Percentiles rank a stretch among this genome's conserved stretches.
Evolutionary conservation across 805 yeast genomes (phyloP).

Genomic region (Candida berthetii): DNA sequence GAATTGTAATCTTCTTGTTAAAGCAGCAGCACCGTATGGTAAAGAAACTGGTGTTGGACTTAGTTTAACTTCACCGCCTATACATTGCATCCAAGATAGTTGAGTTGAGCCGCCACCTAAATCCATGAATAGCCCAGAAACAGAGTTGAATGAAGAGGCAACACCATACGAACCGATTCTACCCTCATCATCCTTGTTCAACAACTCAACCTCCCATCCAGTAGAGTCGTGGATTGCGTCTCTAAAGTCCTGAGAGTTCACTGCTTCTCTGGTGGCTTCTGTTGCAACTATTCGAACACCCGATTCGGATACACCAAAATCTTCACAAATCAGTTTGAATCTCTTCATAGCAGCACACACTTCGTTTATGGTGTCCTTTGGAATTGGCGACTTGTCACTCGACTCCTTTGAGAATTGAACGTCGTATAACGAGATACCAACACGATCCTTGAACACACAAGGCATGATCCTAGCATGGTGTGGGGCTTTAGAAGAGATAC

Average conservation of each 20-base stretch:
- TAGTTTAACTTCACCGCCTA: slow-evolving; percentile 46
- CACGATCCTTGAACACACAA: slow-evolving; percentile 67
- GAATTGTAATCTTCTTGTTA: slow-evolving; percentile 45
- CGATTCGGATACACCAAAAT: slow-evolving; percentile 60
- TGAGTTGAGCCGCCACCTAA: slow-evolving; percentile 70
- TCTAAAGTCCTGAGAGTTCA: slow-evolving; percentile 54
- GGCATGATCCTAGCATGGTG: slow-evolving; percentile 75
- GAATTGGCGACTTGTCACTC: slow-evolving; percentile 43
- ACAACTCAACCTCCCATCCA: slow-evolving; percentile 58
- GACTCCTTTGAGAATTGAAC: slow-evolving; percentile 40
- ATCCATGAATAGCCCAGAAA: slow-evolving; percentile 66
- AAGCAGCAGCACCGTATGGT: slow-evolving; percentile 72
- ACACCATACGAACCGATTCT: slow-evolving; percentile 67
- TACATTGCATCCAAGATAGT: slow-evolving; percentile 60
- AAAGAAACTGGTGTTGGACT: slow-evolving; percentile 54
- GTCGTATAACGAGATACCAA: slow-evolving; percentile 64
- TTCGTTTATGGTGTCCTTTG: slow-evolving; percentile 49
- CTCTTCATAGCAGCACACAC: slow-evolving; percentile 59
- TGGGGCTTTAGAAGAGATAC: slow-evolving; percentile 62
- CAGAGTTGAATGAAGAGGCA: slow-evolving; percentile 62
- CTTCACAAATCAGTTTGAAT: slow-evolving; percentile 63
- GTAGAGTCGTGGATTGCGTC: slow-evolving; percentile 50
- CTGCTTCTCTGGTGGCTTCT: slow-evolving; percentile 67
- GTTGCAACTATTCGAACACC: slow-evolving; percentile 68
- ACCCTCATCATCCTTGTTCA: slow-evolving; percentile 62